Percentiles rank a stretch among this genome's conserved stretches.
Evolutionary conservation across 2,329 filamentous ascomycete genomes (phyloP).

Genomic region (Colletotrichum liriopes): DNA sequence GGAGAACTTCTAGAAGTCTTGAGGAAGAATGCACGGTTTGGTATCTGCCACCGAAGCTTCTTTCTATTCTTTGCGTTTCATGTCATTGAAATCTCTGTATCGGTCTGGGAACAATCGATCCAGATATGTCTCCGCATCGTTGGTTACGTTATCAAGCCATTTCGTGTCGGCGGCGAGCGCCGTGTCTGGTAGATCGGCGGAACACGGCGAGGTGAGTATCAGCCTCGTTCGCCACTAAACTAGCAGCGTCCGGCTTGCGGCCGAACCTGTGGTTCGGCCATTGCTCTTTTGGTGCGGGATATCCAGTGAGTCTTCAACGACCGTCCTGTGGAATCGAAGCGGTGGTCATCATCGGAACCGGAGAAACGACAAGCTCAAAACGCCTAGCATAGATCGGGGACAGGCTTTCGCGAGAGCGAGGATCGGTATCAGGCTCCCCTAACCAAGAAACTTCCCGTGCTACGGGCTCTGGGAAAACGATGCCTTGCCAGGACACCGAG

Average conservation of each 20-base stretch:
- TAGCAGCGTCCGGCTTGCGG: background rate
- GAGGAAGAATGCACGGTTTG: conserved; percentile 34
- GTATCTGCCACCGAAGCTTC: conserved; percentile 27
- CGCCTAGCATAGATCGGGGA: background rate
- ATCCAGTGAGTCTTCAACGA: background rate
- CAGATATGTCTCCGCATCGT: conserved; percentile 18
- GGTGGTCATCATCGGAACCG: conserved; percentile 1
- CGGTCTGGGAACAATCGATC: conserved; percentile 5
- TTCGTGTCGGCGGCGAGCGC: conserved; percentile 30
- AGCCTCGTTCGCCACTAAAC: background rate
- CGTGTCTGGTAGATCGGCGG: conserved; percentile 19
- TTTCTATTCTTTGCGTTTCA: conserved; percentile 8
- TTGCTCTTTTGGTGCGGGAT: background rate
- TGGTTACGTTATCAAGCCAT: conserved; percentile 34
- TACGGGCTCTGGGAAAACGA: conserved; percentile 22
- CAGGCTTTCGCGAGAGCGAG: conserved; percentile 16
- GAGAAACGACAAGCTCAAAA: conserved; percentile 29
- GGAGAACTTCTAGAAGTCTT: conserved; percentile 37
- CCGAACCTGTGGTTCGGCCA: background rate
- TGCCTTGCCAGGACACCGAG: background rate
- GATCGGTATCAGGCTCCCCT: conserved; percentile 20
- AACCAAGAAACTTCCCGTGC: conserved; percentile 28
- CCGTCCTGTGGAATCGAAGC: background rate
- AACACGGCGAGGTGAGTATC: conserved; percentile 33
- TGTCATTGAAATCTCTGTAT: conserved; percentile 12